Percentiles rank a stretch among this genome's conserved stretches.
Evolutionary conservation across 176 grass and related monocot species (phyloP).

Genomic region (Lolium multiflorum): DNA sequence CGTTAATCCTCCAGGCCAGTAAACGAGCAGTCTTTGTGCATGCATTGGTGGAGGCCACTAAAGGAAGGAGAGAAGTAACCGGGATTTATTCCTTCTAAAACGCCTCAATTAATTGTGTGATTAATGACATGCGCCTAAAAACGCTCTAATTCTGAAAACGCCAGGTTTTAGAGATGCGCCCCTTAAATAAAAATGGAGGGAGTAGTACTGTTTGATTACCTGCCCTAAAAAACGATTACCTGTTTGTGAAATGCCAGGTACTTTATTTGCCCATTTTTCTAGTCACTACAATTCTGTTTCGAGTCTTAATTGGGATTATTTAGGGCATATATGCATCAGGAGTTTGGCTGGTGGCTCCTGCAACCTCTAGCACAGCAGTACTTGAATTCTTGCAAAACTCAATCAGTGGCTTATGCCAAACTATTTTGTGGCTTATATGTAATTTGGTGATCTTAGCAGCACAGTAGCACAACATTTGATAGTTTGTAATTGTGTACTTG

Average conservation of each 20-base stretch:
- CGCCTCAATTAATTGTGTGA: too few species aligned
- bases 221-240: not conserved
- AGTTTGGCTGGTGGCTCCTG: not conserved
- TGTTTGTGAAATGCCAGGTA: not conserved
- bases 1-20: too few species aligned
- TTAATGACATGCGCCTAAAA: too few species aligned
- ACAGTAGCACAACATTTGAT: not conserved
- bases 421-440: not conserved
- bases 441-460: not conserved
- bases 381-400: conserved; percentile 8
- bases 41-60: too few species aligned
- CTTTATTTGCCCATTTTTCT: not conserved
- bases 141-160: too few species aligned
- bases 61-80: too few species aligned
- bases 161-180: too few species aligned
- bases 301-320: not conserved
- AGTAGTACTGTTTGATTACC: not conserved
- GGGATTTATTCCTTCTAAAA: too few species aligned
- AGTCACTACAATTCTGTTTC: not conserved
- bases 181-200: too few species aligned
- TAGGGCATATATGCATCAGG: not conserved
- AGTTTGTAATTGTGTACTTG: not conserved
- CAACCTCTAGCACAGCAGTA: not conserved
- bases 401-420: not conserved
- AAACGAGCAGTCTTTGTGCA: too few species aligned